These are phyloP conservation scores for Xylaria intraflava DNA, from an alignment of 495 filamentous ascomycete species.

Conservation along the genomic window DNA sequence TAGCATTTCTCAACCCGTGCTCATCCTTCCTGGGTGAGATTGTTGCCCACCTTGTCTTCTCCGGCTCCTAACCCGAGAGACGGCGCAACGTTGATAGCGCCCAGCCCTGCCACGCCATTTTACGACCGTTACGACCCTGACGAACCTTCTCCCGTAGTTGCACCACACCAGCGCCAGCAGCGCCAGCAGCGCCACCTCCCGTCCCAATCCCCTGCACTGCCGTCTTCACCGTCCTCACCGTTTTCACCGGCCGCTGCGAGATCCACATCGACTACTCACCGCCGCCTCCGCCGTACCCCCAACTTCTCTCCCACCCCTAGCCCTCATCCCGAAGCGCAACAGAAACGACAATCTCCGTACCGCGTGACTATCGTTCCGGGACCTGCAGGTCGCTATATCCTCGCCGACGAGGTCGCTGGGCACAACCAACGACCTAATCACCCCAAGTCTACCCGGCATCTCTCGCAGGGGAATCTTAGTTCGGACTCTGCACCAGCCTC, in stretches of 20 bases:
- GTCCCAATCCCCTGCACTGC: conserved; percentile 24
- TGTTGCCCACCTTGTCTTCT: conserved; percentile 39
- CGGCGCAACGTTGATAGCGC: conserved; percentile 35
- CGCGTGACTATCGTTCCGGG: conserved; percentile 25
- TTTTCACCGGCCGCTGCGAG: conserved; percentile 21
- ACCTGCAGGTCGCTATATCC: conserved; percentile 22
- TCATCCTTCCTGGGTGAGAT: background rate
- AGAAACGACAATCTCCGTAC: conserved; percentile 27
- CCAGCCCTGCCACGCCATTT: conserved; percentile 22
- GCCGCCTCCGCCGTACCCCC: conserved; percentile 41
- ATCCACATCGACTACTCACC: conserved; percentile 36
- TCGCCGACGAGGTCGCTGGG: conserved; percentile 13
- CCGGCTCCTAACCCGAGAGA: conserved; percentile 26
- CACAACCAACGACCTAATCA: conserved; percentile 14
- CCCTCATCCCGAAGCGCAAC: conserved; percentile 30
- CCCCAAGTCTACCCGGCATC: conserved; percentile 29
- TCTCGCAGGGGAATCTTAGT: conserved; percentile 39
- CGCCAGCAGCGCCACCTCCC: conserved; percentile 39
- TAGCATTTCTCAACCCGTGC: background rate
- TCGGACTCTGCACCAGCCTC: conserved; percentile 33
- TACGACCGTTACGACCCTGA: conserved; percentile 40
- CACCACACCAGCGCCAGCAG: conserved; percentile 40
- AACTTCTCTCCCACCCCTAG: conserved; percentile 40
- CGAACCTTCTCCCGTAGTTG: conserved; percentile 24
- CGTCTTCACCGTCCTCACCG: conserved; percentile 24